These are phyloP conservation scores for Vaccinium darrowii DNA, from an alignment of 148 eudicot genomes.

Conservation along the genomic window DNA sequence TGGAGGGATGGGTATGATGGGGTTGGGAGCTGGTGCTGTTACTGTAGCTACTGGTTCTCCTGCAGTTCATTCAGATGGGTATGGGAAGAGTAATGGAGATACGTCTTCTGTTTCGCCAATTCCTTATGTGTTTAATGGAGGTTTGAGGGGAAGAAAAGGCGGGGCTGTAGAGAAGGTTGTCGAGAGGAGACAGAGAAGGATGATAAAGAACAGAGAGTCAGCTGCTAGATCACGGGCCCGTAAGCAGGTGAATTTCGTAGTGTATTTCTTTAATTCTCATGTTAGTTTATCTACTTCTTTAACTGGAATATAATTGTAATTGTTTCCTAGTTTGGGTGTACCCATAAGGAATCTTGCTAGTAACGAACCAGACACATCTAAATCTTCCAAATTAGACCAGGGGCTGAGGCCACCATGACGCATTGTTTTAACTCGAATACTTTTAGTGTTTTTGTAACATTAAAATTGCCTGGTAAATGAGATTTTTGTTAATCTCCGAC, in stretches of 20 bases:
- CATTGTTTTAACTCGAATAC: background rate
- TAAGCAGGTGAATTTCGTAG: slow-evolving; percentile 63
- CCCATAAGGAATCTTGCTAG: background rate
- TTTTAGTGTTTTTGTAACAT: background rate
- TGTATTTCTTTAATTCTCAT: background rate
- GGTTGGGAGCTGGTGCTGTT: slow-evolving; percentile 51
- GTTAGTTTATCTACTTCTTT: background rate
- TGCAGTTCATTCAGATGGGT: slow-evolving; percentile 71
- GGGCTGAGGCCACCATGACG: background rate
- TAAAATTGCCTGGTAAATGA: background rate
- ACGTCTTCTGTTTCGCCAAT: slow-evolving; percentile 72
- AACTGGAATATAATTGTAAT: background rate
- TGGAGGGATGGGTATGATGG: slow-evolving; percentile 62
- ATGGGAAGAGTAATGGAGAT: slow-evolving; percentile 78
- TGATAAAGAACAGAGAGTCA: slow-evolving; percentile 93
- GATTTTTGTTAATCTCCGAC: background rate
- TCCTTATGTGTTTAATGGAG: slow-evolving; percentile 75
- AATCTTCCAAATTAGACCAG: background rate
- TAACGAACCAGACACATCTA: background rate
- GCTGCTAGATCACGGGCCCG: slow-evolving; percentile 97
- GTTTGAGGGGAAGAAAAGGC: slow-evolving; percentile 59
- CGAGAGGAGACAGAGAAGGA: slow-evolving; percentile 91
- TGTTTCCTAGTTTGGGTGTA: background rate
- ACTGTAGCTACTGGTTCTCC: slow-evolving; percentile 70
- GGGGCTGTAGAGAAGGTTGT: slow-evolving; percentile 74